A percentile compares a stretch with the other conserved stretches of the same genome.
Conservation (phyloP, 2,329 filamentous ascomycete genomes). For the Escovopsis sp. region DNA sequence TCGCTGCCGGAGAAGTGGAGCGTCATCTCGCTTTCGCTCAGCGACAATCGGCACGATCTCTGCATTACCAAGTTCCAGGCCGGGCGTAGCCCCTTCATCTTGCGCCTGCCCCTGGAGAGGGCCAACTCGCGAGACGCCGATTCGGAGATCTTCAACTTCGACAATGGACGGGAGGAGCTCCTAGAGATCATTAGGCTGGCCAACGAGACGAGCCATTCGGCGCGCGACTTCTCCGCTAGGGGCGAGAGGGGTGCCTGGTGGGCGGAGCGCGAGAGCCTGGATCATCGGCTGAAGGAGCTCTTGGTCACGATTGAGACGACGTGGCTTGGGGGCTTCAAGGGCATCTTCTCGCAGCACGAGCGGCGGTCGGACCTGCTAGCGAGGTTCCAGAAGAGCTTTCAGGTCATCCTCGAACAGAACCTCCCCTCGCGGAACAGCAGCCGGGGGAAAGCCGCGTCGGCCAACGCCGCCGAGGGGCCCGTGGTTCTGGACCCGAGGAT, state of each 20-base stretch:
- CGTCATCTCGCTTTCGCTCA: constrained; percentile 71
- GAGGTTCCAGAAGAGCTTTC: constrained; percentile 63
- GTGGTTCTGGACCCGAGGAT: constrained; percentile 45
- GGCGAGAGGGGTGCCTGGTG: constrained; percentile 78
- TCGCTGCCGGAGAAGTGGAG: constrained; percentile 74
- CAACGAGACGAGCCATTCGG: constrained; percentile 67
- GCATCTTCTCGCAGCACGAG: constrained; percentile 70
- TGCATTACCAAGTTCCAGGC: constrained; percentile 75
- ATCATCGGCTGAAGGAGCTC: constrained; percentile 60
- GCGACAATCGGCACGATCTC: constrained; percentile 68
- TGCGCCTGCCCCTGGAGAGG: constrained; percentile 71
- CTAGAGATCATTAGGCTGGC: constrained; percentile 67
- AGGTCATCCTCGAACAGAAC: constrained; percentile 66
- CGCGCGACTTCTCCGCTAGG: constrained; percentile 55
- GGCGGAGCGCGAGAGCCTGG: constrained; percentile 67
- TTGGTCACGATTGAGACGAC: constrained; percentile 77
- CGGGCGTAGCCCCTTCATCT: constrained; percentile 63
- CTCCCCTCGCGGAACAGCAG: constrained; percentile 65
- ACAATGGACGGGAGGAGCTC: constrained; percentile 64
- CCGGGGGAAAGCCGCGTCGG: constrained; percentile 28
- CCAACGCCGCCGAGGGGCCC: constrained; percentile 25
- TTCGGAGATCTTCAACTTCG: constrained; percentile 65
- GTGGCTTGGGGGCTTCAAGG: constrained; percentile 90
- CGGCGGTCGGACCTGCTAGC: constrained; percentile 49
- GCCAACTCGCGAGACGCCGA: constrained; percentile 70